Percentiles rank a stretch among this genome's conserved stretches.
phyloP scores from a whole-genome alignment of 805 yeast species.

The Ogataea salicorniae region DNA sequence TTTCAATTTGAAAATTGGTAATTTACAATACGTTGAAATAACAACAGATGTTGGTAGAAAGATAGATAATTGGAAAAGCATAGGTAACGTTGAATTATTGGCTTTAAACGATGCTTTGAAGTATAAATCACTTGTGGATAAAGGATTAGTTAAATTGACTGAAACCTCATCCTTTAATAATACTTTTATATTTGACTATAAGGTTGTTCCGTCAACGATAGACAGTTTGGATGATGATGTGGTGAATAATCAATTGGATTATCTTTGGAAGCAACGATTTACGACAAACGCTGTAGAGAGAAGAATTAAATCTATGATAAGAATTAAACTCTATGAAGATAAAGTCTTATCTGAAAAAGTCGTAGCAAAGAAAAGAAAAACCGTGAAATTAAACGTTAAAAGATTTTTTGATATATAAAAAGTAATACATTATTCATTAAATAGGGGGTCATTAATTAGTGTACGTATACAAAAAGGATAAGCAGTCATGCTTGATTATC shows the following conservation, averaged over 20 bases:
- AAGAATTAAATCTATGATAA: slow-evolving; percentile 3
- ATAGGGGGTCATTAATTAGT: no score
- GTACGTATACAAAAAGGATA: no score
- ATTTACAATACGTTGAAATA: slow-evolving; percentile 14
- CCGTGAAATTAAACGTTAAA: slow-evolving; percentile 7
- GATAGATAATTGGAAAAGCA: slow-evolving; percentile 2
- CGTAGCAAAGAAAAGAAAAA: slow-evolving; percentile 5
- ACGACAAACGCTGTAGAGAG: not conserved
- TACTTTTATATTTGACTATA: not conserved
- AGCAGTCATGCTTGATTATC: not conserved
- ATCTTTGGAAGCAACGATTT: slow-evolving; percentile 11
- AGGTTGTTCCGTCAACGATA: not conserved
- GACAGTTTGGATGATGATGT: not conserved
- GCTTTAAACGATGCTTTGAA: slow-evolving; percentile 13
- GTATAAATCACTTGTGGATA: slow-evolving; percentile 8
- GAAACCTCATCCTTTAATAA: not conserved
- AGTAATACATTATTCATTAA: not conserved
- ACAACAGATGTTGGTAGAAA: not conserved
- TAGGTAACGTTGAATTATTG: not conserved
- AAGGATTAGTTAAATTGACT: not conserved
- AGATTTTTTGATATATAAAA: slow-evolving; percentile 17
- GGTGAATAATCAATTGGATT: slow-evolving; percentile 1
- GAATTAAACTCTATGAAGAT: not conserved
- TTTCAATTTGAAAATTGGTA: slow-evolving; percentile 1
- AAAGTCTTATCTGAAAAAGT: not conserved